Conservation (phyloP, 495 filamentous ascomycete species). For the Glonium stellatum region DNA sequence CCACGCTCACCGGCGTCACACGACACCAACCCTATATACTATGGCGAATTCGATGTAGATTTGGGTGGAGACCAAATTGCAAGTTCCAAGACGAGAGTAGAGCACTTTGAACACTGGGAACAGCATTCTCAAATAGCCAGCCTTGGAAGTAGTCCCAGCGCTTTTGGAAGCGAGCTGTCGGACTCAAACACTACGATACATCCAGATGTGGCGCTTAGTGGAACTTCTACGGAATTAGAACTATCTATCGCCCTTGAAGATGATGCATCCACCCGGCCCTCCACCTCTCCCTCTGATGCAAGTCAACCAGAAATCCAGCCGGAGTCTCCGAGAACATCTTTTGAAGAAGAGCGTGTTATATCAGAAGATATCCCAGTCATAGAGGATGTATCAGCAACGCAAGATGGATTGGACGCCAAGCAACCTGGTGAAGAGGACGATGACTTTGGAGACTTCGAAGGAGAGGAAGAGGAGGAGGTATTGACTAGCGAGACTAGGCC, state of each 20-base stretch:
- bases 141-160: neutral
- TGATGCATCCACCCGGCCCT: conserved; percentile 26
- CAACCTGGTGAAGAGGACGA: neutral
- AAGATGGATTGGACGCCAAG: too few species aligned
- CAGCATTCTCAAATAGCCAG: neutral
- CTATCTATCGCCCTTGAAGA: conserved; percentile 10
- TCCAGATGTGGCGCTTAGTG: conserved; percentile 3
- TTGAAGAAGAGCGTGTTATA: conserved; percentile 20
- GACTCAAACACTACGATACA: conserved; percentile 24
- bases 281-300: conserved; percentile 27
- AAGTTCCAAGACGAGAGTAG: neutral
- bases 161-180: conserved; percentile 8
- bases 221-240: neutral
- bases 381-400: too few species aligned
- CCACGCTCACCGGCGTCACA: neutral
- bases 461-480: neutral
- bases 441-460: conserved; percentile 24
- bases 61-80: neutral
- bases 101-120: too few species aligned
- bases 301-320: conserved; percentile 16
- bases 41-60: neutral
- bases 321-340: conserved; percentile 26
- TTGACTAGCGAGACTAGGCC: neutral
- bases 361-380: neutral
- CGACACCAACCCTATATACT: neutral